These are phyloP conservation scores for Boletus calvinii DNA, from an alignment of 1,284 basidiomycete species.

Conservation along the genomic window DNA sequence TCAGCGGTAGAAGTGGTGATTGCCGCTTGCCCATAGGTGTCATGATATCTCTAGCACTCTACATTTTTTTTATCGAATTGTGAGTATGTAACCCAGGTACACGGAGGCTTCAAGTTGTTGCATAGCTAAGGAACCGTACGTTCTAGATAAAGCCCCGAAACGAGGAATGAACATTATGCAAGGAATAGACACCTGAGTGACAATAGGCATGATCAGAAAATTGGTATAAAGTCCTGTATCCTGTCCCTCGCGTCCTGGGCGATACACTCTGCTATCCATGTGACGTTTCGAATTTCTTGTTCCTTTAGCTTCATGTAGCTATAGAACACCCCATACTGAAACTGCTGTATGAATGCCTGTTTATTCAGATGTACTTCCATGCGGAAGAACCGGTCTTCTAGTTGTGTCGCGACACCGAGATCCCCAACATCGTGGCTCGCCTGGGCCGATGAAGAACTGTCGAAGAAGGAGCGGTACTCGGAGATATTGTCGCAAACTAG, in stretches of 20 bases:
- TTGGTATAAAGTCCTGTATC: constrained; percentile 91
- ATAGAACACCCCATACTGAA: constrained; percentile 92
- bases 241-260: constrained; percentile 92
- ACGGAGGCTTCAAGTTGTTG: background rate
- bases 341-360: constrained; percentile 91
- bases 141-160: background rate
- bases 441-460: constrained; percentile 45
- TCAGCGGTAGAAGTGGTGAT: background rate
- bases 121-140: background rate
- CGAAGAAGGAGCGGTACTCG: constrained; percentile 93
- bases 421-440: constrained; percentile 47
- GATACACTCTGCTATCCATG: constrained; percentile 98
- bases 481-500: constrained; percentile 83
- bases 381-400: constrained; percentile 97
- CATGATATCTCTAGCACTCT: constrained; percentile 8
- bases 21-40: background rate
- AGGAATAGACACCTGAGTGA: constrained; percentile 8
- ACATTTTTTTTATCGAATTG: background rate
- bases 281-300: constrained; percentile 96
- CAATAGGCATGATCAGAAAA: constrained; percentile 50
- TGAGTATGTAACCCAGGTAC: background rate
- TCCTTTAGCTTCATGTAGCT: constrained; percentile 97
- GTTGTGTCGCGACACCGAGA: constrained; percentile 56
- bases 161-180: constrained; percentile 7
- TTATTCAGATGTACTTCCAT: constrained; percentile 94